Base-by-base conservation (phyloP, 2,329 filamentous ascomycete genomes). In the Ceratocystis huliohia region DNA sequence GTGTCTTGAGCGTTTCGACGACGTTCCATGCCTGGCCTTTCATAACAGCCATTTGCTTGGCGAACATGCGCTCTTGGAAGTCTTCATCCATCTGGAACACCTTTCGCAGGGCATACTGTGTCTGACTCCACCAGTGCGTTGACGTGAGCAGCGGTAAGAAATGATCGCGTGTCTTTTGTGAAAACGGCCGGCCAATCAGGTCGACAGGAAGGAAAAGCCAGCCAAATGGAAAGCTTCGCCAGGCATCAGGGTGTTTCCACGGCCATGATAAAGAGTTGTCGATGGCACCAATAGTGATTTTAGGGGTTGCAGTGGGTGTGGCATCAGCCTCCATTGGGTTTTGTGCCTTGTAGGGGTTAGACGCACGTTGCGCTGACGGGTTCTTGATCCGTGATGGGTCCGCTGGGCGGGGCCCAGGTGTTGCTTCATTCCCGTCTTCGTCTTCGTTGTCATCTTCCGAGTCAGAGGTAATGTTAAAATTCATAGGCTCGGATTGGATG, bases 21-120 rank as follows among this genome's bases (percentile, higher is more conserved):
- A 99, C 94, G 74, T 99, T 99, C 91, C 94, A 99, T 0, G 94
- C 94, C 74, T 99, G 94, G 10, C 94, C 94, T 76, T 99, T 99
- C 91, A 99, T 96, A 68, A 99, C 94, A 0, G 94, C 93, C 69
- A 99, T 95, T 73, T 99, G 94, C 70, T 90, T 86, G n/a, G 91
- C 91, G 77, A 96, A 99, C 94, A 99, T 99, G 76, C 90, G 88
- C 77, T 99, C 94, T 74, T 97, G 91, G 75, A 99, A 99, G 76
- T 99, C 94, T 1, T 88, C 86, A 75, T 99, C 94, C 73, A 95
- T 85, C 70, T 90, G 87, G 74, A 99, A 99, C 59, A 96, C 87
- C 69, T 85, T 84, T 65, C 94, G 89, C 48, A 99, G 79, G 25
- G 91, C 89, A 68, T 90, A 79, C 72, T 96, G 91, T 3, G 94